Conservation (phyloP, 495 filamentous ascomycete species). For the Pyrenula aspistea region DNA sequence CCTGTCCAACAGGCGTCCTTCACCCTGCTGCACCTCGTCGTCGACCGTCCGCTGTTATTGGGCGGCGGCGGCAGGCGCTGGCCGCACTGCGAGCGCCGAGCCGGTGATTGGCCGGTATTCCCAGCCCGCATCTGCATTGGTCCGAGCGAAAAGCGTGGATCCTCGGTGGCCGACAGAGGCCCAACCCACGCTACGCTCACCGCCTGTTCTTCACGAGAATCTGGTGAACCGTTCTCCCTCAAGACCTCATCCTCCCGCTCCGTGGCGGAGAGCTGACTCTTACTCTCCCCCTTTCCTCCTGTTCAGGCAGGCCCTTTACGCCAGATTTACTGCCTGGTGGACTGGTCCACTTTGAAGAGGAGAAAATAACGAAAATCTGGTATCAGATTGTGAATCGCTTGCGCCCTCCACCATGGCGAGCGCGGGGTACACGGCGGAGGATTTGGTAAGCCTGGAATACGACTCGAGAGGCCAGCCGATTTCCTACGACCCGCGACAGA, state of each 20-base stretch:
- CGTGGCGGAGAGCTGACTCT: background rate
- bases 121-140: too few relatives aligned
- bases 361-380: too few relatives aligned
- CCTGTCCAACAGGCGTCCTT: too few relatives aligned
- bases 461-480: conserved; percentile 23
- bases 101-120: too few relatives aligned
- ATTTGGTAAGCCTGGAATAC: conserved; percentile 29
- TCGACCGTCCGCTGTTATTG: background rate
- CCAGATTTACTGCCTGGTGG: background rate
- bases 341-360: background rate
- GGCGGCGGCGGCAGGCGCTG: background rate
- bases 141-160: background rate
- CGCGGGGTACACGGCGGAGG: background rate
- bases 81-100: background rate
- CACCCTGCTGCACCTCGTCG: background rate
- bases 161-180: background rate
- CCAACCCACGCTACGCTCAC: background rate
- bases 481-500: background rate
- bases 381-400: background rate
- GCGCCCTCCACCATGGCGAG: background rate
- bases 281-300: background rate
- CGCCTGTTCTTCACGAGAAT: background rate
- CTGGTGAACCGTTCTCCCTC: background rate
- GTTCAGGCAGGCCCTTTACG: background rate
- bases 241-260: background rate